A percentile compares a stretch with the other conserved stretches of the same genome.
Conservation (phyloP, 345 rosid species). For the Sisymbrium irio region DNA sequence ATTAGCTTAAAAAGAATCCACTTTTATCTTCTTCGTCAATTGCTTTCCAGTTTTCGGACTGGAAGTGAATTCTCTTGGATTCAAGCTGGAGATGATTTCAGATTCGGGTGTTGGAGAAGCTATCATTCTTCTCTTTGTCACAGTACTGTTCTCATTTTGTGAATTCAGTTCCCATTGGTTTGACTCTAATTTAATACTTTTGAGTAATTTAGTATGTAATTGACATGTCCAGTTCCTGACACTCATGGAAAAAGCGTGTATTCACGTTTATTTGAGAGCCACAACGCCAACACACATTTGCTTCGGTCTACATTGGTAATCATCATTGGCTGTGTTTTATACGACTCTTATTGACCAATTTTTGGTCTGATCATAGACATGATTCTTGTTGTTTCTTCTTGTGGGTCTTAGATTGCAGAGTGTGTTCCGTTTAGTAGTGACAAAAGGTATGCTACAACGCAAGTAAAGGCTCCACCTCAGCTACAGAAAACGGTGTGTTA, state of each 20-base stretch:
- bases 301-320: slow-evolving; percentile 62
- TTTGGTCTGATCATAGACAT: background rate
- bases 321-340: slow-evolving; percentile 13
- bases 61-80: slow-evolving; percentile 9
- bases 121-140: slow-evolving; percentile 41
- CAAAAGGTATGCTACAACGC: slow-evolving; percentile 47
- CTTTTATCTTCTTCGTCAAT: slow-evolving; percentile 7
- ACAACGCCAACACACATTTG: slow-evolving; percentile 33
- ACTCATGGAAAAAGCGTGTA: slow-evolving; percentile 31
- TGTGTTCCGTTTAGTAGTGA: slow-evolving; percentile 40
- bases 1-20: background rate
- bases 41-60: background rate
- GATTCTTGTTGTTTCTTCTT: slow-evolving; percentile 2
- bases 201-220: slow-evolving; percentile 13
- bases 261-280: slow-evolving; percentile 41
- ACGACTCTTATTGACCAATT: background rate
- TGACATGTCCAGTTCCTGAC: slow-evolving; percentile 42
- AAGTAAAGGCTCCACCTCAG: slow-evolving; percentile 66
- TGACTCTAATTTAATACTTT: background rate
- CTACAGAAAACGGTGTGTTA: slow-evolving; percentile 60
- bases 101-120: slow-evolving; percentile 55
- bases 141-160: slow-evolving; percentile 36
- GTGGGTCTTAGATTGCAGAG: slow-evolving; percentile 47
- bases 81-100: slow-evolving; percentile 32
- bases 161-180: background rate